Evolutionary conservation across 2,329 filamentous ascomycete species (phyloP), one percentile per base, ranked within the genome.

Genomic region (Botrytis cinerea): DNA sequence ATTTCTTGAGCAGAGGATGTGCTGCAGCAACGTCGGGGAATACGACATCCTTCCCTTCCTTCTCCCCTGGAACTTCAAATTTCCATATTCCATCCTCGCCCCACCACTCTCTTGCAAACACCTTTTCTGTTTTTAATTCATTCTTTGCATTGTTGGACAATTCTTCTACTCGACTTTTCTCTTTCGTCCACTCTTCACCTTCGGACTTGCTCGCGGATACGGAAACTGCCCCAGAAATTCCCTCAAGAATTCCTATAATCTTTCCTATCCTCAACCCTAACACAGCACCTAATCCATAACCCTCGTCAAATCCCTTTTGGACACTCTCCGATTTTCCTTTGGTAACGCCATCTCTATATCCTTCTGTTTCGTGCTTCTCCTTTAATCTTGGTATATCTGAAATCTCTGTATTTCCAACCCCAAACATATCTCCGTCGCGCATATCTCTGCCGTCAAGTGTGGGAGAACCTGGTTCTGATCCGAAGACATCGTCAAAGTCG

Each of bases 301-400:
- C 95, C 76, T 95, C 93, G 81, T 99, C 96, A 80, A 99, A 98
- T 0, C 95, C 95, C 22, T 86, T 86, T 83, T 99, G 96, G 40
- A 98, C 89, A 78, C 90, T 92, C 66, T 86, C 84, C 40, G 88
- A 88, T 81, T 98, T 98, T 46, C 92, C 92, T 4, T 85, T 85
- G 0, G 91, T 87, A 71, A 98, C 88, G 62, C 95, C 96, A 79
- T 98, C 95, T 74, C 95, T 91, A 83, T 98, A 98, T 32, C 96
- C 96, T 57, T 93, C 91, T 12, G 93, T 98, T 72, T 80, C 77
- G 63, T 82, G 80, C 67, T 80, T 81, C 66, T 80, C 79, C 45
- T 77, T 78, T 45, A 81, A 59, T 3, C 79, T 73, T 6, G 80
- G 80, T n/a, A 81, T 77, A 75, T 81, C 80, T 4, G 79, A 80